These are phyloP conservation scores for Erythrophleum fordii DNA, from an alignment of 306 rosid genomes.

Conservation along the genomic window DNA sequence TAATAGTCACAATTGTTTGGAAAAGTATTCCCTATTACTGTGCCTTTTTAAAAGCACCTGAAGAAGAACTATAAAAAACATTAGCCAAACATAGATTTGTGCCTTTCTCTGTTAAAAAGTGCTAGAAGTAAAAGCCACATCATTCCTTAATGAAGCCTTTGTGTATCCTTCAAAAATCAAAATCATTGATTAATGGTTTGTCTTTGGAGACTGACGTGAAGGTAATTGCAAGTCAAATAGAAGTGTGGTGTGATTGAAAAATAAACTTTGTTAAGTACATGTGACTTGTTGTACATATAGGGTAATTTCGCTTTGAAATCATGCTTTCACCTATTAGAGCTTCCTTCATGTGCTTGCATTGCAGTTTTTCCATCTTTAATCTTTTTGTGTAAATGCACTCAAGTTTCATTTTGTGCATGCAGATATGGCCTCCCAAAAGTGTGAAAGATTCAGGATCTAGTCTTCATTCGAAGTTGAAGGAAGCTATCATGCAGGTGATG, in stretches of 20 bases:
- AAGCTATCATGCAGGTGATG: slow-evolving; percentile 88
- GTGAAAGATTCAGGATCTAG: slow-evolving; percentile 95
- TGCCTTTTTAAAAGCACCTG: neutral
- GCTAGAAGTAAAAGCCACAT: neutral
- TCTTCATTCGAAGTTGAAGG: slow-evolving; percentile 88
- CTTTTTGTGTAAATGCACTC: slow-evolving; percentile 14
- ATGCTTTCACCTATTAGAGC: slow-evolving; percentile 33
- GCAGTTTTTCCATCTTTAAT: neutral
- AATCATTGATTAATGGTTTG: slow-evolving; percentile 15
- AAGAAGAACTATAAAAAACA: neutral
- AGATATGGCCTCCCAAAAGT: slow-evolving; percentile 99
- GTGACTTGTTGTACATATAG: slow-evolving; percentile 9
- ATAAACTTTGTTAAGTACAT: slow-evolving; percentile 17
- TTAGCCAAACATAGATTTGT: neutral
- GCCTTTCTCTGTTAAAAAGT: neutral
- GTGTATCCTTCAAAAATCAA: slow-evolving; percentile 26
- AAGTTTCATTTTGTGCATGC: slow-evolving; percentile 41
- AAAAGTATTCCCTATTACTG: neutral
- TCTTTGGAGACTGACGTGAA: neutral
- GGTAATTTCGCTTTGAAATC: neutral
- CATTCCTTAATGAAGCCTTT: neutral
- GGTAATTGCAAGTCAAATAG: slow-evolving; percentile 30
- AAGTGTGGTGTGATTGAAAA: slow-evolving; percentile 20
- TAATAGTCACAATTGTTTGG: neutral
- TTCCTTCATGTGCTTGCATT: slow-evolving; percentile 15